These are phyloP conservation scores for Pleomassaria siparia DNA, from an alignment of 2,329 filamentous ascomycete species.

Conservation along the genomic window DNA sequence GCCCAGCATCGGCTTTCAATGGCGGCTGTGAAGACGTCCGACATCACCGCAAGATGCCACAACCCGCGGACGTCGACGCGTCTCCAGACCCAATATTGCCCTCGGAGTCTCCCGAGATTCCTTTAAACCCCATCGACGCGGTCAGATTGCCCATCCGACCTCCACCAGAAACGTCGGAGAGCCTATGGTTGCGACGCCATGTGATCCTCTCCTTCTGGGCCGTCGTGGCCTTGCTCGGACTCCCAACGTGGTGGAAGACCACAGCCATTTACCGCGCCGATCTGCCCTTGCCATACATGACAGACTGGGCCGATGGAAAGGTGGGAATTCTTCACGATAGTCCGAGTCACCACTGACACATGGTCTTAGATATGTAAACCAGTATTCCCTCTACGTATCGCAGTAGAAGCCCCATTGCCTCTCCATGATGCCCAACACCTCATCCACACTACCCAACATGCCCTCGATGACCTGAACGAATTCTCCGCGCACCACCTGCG, in stretches of 20 bases:
- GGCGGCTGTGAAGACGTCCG: too few relatives aligned
- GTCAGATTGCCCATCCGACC: constrained; percentile 46
- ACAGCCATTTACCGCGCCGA: constrained; percentile 88
- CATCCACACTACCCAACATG: constrained; percentile 78
- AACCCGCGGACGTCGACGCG: neutral
- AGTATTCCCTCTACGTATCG: constrained; percentile 83
- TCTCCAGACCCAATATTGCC: neutral
- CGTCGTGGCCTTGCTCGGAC: constrained; percentile 76
- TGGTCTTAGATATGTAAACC: constrained; percentile 75
- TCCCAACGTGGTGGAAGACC: constrained; percentile 96
- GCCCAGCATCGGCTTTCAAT: too few relatives aligned
- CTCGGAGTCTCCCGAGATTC: neutral
- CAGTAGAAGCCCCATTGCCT: constrained; percentile 70
- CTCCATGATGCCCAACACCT: constrained; percentile 71
- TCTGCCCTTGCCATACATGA: constrained; percentile 82
- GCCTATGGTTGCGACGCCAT: constrained; percentile 67
- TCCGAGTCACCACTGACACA: constrained; percentile 1
- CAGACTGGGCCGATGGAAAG: constrained; percentile 87
- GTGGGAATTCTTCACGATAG: constrained; percentile 49
- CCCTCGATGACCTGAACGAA: constrained; percentile 82
- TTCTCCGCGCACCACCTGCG: constrained; percentile 83
- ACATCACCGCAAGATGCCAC: constrained; percentile 3
- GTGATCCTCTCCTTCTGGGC: constrained; percentile 91
- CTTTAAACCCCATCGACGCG: neutral
- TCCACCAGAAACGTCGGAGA: constrained; percentile 75